Conservation (phyloP, 495 filamentous ascomycete genomes). For the Bombardia bombarda region DNA sequence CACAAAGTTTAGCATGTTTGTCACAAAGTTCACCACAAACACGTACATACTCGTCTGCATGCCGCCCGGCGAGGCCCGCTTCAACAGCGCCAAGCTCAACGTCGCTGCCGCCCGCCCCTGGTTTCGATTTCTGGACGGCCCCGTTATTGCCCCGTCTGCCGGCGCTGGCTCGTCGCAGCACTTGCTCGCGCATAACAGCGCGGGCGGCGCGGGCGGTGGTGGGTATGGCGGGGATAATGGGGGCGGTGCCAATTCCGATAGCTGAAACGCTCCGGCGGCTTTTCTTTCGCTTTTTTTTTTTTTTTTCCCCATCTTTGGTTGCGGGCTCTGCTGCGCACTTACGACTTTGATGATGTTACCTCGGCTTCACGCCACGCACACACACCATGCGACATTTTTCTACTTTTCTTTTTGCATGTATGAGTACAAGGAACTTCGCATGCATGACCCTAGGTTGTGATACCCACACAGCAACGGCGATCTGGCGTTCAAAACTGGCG, state of each 20-base stretch:
- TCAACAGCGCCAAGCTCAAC: constrained; percentile 84
- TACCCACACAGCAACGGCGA: constrained; percentile 7
- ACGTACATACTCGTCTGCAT: constrained; percentile 90
- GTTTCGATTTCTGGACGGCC: constrained; percentile 54
- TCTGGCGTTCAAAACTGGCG: neutral
- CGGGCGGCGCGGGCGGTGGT: neutral
- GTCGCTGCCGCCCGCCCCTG: constrained; percentile 75
- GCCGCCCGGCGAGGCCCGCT: constrained; percentile 77
- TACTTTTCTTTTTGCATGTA: neutral
- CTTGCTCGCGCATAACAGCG: neutral
- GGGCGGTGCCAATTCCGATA: neutral
- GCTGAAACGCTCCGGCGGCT: no score
- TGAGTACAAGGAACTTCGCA: neutral
- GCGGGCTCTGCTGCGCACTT: neutral
- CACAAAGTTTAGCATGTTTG: constrained; percentile 77
- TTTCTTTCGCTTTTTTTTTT: neutral
- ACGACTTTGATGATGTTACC: no score
- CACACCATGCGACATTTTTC: no score
- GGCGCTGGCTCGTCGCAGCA: neutral
- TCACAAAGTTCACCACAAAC: constrained; percentile 88
- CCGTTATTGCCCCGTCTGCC: constrained; percentile 10
- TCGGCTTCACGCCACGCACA: no score
- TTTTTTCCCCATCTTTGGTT: neutral
- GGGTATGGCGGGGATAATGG: neutral
- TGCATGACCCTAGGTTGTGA: no score